A percentile compares a stretch with the other conserved stretches of the same genome.
These are phyloP conservation scores for Penicillium sp. DNA, from an alignment of 2,329 filamentous ascomycete genomes.

Conservation along the genomic window DNA sequence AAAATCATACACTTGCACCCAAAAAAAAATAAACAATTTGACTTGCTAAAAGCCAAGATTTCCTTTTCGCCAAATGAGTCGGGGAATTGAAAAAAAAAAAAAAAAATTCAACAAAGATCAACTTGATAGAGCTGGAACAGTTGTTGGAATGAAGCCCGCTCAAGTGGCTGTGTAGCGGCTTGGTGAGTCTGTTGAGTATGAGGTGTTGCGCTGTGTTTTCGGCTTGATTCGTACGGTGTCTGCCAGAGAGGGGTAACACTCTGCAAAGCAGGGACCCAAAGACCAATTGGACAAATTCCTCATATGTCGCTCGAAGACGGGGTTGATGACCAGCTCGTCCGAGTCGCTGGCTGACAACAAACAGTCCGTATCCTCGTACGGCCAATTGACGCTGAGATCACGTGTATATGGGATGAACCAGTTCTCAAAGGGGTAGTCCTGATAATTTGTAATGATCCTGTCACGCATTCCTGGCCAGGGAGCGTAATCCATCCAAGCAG, in stretches of 20 bases:
- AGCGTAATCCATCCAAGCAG: constrained; percentile 78
- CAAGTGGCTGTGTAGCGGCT: not conserved
- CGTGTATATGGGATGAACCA: constrained; percentile 81
- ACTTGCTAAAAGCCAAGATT: not conserved
- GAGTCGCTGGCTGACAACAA: constrained; percentile 54
- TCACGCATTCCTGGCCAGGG: constrained; percentile 78
- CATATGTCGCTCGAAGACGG: constrained; percentile 79
- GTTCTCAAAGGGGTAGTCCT: constrained; percentile 66
- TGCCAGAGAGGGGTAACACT: constrained; percentile 59
- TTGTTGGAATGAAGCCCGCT: not conserved
- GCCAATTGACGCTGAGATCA: constrained; percentile 78
- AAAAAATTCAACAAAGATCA: constrained; percentile 1
- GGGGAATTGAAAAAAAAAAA: not conserved
- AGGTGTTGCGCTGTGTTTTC: not conserved
- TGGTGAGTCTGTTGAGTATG: not conserved
- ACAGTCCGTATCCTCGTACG: constrained; percentile 70
- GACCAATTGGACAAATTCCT: constrained; percentile 77
- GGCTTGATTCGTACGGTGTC: constrained; percentile 40
- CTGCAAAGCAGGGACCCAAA: constrained; percentile 66
- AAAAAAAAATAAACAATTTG: not conserved
- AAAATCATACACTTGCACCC: not conserved
- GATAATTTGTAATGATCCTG: constrained; percentile 54
- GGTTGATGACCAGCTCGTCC: constrained; percentile 75
- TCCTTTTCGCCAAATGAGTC: not conserved
- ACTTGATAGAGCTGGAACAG: not conserved